A percentile compares a stretch with the other conserved stretches of the same genome.
These are phyloP conservation scores for Pseudopyricularia javanii DNA, from an alignment of 2,329 filamentous ascomycete genomes.

Conservation along the genomic window DNA sequence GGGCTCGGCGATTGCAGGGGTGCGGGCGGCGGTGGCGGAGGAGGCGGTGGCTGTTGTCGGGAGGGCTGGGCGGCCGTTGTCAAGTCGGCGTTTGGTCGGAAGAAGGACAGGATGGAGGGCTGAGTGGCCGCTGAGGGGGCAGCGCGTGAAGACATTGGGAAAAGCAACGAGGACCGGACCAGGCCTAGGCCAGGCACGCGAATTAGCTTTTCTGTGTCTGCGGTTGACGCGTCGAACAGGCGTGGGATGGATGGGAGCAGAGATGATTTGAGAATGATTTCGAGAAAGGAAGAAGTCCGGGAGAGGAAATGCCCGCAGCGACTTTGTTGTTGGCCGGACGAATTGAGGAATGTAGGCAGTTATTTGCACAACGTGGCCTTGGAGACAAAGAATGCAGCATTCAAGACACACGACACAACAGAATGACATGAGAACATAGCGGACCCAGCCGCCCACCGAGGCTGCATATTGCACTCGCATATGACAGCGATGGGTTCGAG, in stretches of 20 bases:
- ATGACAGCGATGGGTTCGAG: too few relatives aligned
- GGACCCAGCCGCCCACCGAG: too few relatives aligned
- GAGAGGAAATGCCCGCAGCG: not conserved
- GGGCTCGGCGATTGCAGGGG: slow-evolving; percentile 9
- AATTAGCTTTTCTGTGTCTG: not conserved
- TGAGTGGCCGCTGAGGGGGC: slow-evolving; percentile 8
- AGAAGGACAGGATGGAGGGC: slow-evolving; percentile 52
- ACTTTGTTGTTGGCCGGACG: not conserved
- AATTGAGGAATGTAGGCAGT: not conserved
- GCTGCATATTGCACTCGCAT: too few relatives aligned
- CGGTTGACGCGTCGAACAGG: too few relatives aligned
- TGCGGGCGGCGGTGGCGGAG: slow-evolving; percentile 6
- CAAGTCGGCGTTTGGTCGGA: slow-evolving; percentile 25
- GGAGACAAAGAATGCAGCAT: too few relatives aligned
- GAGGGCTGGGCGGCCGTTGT: slow-evolving; percentile 23
- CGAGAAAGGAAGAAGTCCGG: not conserved
- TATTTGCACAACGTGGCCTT: not conserved
- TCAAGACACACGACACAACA: too few relatives aligned
- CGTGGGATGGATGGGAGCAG: too few relatives aligned
- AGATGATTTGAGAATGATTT: not conserved
- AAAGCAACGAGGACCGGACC: not conserved
- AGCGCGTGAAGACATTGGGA: not conserved
- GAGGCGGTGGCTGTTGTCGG: slow-evolving; percentile 9
- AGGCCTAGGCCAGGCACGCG: not conserved
- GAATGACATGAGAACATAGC: too few relatives aligned